Evolutionary conservation across 192 early-diverging fungal species (phyloP).

Genomic region (Kickxella alabastrina): DNA sequence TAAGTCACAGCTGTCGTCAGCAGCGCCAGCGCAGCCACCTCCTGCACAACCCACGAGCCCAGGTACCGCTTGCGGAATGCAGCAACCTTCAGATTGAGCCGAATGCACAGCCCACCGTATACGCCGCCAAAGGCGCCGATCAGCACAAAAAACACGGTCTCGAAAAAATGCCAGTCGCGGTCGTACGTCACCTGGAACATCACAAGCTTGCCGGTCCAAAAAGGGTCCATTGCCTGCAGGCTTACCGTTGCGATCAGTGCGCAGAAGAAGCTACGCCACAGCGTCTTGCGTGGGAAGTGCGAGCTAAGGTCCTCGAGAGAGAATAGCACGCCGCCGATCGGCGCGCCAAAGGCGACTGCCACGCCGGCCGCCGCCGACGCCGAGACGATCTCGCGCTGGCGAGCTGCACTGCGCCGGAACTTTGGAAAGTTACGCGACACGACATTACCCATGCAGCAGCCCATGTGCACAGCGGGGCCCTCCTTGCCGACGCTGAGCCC

Average conservation of each 20-base stretch:
- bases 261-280: conserved; percentile 97
- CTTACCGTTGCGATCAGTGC: conserved; percentile 93
- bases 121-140: conserved; percentile 82
- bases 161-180: conserved; percentile 93
- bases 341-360: conserved; percentile 72
- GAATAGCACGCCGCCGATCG: conserved; percentile 70
- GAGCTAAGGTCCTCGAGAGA: conserved; percentile 89
- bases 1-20: conserved; percentile 65
- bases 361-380: conserved; percentile 71
- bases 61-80: conserved; percentile 68
- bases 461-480: conserved; percentile 92
- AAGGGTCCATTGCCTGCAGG: conserved; percentile 88
- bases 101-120: conserved; percentile 74
- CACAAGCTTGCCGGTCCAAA: conserved; percentile 93
- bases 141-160: conserved; percentile 74
- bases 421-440: conserved; percentile 77
- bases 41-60: conserved; percentile 60
- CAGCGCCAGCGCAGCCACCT: conserved; percentile 62
- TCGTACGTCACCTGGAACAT: conserved; percentile 94
- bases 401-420: conserved; percentile 72
- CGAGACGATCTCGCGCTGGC: conserved; percentile 68
- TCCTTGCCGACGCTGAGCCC: conserved; percentile 90
- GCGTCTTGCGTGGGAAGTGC: conserved; percentile 89
- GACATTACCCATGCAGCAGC: conserved; percentile 85
- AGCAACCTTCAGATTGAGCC: conserved; percentile 66